Conservation (phyloP, 2,329 filamentous ascomycete genomes). For the Conoideocrella luteorostrata region DNA sequence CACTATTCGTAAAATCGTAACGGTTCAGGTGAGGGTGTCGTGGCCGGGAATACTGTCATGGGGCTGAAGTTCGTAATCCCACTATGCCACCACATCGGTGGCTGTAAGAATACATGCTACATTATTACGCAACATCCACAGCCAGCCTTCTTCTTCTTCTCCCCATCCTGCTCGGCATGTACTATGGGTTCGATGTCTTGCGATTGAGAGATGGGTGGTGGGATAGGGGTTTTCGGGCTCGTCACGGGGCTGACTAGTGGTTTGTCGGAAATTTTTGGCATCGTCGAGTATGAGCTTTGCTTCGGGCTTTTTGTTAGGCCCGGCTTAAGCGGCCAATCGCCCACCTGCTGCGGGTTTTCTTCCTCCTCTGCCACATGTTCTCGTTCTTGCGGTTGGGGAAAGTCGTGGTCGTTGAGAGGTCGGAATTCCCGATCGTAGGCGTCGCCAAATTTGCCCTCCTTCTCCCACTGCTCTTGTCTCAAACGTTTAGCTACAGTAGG, state of each 20-base stretch:
- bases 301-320: conserved; percentile 41
- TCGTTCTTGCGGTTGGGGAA: conserved; percentile 38
- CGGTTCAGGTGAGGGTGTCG: conserved; percentile 2
- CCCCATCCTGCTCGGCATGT: conserved; percentile 18
- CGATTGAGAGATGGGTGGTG: conserved; percentile 17
- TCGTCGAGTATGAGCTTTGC: conserved; percentile 51
- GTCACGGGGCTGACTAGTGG: conserved; percentile 24
- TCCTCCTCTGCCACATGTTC: conserved; percentile 14
- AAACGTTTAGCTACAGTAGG: conserved; percentile 87
- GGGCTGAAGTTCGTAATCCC: no score
- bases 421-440: conserved; percentile 85
- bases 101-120: no score
- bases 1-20: conserved; percentile 18
- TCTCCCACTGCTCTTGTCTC: conserved; percentile 93
- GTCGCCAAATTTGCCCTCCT: conserved; percentile 78
- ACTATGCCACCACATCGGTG: no score
- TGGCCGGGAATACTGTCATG: not conserved
- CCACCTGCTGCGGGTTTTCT: conserved; percentile 23
- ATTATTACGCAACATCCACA: conserved; percentile 48
- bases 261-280: conserved; percentile 49
- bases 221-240: conserved; percentile 23
- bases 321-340: conserved; percentile 56
- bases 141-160: conserved; percentile 34
- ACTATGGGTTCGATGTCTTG: conserved; percentile 2
- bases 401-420: conserved; percentile 64